Percentiles rank a stretch among this genome's conserved stretches.
phyloP scores from a whole-genome alignment of 352 stramenopile species.

The Globisporangium polare region DNA sequence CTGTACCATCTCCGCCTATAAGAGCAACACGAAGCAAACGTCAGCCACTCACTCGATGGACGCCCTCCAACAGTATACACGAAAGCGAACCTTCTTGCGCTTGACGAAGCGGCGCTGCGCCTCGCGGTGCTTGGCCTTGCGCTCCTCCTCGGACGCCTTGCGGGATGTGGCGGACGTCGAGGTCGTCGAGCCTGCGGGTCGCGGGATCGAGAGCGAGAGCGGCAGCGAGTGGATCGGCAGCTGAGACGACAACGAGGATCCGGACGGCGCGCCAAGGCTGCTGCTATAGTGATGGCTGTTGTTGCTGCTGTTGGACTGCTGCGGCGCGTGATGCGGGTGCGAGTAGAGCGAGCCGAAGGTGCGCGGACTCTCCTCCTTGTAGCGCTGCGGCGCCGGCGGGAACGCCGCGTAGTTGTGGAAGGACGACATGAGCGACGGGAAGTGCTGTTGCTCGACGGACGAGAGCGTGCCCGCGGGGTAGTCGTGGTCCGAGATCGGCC shows the following conservation, averaged over 20 bases:
- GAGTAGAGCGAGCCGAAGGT: conserved; percentile 18
- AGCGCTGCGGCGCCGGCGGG: conserved; percentile 10
- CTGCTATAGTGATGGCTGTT: neutral
- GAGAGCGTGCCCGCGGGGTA: conserved; percentile 11
- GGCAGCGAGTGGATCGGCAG: conserved; percentile 12
- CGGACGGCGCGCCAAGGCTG: no score
- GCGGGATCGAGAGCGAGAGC: conserved; percentile 16
- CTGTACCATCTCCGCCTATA: conserved; percentile 20
- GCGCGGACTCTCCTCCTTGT: conserved; percentile 17
- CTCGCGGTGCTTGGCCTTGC: conserved; percentile 50
- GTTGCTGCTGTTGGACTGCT: neutral
- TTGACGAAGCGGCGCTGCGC: conserved; percentile 45
- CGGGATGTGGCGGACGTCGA: conserved; percentile 1
- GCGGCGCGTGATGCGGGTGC: neutral
- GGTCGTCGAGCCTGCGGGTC: neutral
- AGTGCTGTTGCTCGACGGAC: conserved; percentile 20
- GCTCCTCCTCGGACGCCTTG: conserved; percentile 41
- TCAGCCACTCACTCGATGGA: neutral
- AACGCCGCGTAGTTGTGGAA: conserved; percentile 17
- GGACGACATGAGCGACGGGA: conserved; percentile 15
- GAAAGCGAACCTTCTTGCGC: conserved; percentile 39
- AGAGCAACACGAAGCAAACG: neutral
- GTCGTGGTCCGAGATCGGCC: conserved; percentile 15
- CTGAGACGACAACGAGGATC: neutral
- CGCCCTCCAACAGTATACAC: neutral